Evolutionary conservation across 2,329 filamentous ascomycete genomes (phyloP), one percentile per base, ranked within the genome.

Genomic region (Parastagonospora nodorum): DNA sequence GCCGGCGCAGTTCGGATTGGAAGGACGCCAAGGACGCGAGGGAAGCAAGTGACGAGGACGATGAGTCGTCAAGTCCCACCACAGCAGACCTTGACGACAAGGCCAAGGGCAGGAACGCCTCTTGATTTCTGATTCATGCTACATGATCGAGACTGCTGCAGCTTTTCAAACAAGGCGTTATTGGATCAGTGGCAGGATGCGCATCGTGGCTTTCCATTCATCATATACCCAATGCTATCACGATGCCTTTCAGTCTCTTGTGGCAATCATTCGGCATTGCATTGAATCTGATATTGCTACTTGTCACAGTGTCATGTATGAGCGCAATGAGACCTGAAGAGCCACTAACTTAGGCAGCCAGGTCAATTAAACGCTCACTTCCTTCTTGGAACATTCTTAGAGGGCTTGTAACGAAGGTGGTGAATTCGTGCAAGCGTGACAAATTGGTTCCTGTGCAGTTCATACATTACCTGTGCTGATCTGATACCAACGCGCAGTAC

Each of bases 361-460:
- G 63, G 68, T 73, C 70, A 73, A 73, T 72, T 72, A 71, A 71
- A 73, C 70, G 66, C 53, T 60, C 67, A 60, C 42, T 46, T 65
- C 41, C 37, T 55, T 73, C 70, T 73, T 64, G 70, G 70, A 73
- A 73, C 69, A 67, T 72, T 69, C 63, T 68, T 63, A 72, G 69
- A 73, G 66, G 68, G 69, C 70, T 64, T 70, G 65, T 71, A 57
- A 52, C 67, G 67, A 71, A 72, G 67, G 64, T 58, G 63, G 52
- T 57, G 59, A 66, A 19, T 72, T 72, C 69, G 69, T 58, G 64
- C 56, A 72, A 67, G 70, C 70, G 70, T 72, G 70, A 73, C 69
- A 73, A 72, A 68, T 72, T 73, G 66, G 68, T 72, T 72, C 69
- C 69, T 63, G 58, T 2, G 15, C 5, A 30, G 7, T 14, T 28